Base-by-base conservation (phyloP, 2,329 filamentous ascomycete species). In the Fusarium paranaense region DNA sequence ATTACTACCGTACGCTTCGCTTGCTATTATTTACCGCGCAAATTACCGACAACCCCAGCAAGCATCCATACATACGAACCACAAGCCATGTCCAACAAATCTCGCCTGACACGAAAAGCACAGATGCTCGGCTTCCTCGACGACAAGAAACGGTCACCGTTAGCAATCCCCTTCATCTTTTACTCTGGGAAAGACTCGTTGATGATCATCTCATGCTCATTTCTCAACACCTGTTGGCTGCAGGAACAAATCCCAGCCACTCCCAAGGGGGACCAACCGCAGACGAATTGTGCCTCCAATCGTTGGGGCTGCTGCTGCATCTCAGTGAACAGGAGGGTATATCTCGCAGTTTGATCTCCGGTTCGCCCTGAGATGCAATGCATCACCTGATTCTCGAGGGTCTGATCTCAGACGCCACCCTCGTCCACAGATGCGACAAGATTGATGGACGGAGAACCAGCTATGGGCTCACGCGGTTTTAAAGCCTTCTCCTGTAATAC, bases 311-410 rank as follows among this genome's bases (percentile, higher is more conserved):
- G 9, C 18, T 42, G n/a, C 20, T 30, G 45, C 27, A 32, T 54
- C 27, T 52, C 20, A 14, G 2, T 27, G 20, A 25, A 47, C 14
- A 11, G 47, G 47, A 54, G 38, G 40, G 38, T 35, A 35, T 35
- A 62, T 62, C 27, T 62, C 59, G 40, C 59, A 50, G 27, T 50
- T 50, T 62, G 59, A 62, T 62, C 59, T 35, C 40, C 59, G 57
- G 25, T 32, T 32, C 6, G 16, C n/a, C 13, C 30, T 35, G 42
- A 20, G 14, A 37, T 35, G 18, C 22, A 25, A 25, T 47, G 42
- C 42, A 47, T 62, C 40, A 32, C 38, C 58, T 61, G 58, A 61
- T 25, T n/a, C 16, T n/a, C 10, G 10, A 13, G 32, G 30, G 59
- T 47, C 59, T 47, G 30, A 50, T 61, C 27, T 61, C 38, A 47